Conservation (phyloP, 2,329 filamentous ascomycete species). For the Magnaporthales sp. region DNA sequence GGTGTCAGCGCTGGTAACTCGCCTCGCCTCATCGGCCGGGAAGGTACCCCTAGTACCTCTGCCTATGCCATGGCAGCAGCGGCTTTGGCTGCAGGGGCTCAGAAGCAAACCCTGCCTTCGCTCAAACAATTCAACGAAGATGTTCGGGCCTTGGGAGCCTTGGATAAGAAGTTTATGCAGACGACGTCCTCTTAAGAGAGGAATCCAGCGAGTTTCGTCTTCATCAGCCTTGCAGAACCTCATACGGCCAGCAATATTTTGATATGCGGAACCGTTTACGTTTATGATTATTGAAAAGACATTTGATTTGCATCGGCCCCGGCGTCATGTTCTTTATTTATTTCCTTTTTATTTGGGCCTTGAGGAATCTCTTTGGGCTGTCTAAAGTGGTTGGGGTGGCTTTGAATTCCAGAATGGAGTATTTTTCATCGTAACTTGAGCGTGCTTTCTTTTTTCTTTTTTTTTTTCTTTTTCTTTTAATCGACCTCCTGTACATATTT, state of each 20-base stretch:
- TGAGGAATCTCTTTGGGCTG: background rate
- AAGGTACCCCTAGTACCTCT: background rate
- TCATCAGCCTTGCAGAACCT: background rate
- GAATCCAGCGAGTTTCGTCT: background rate
- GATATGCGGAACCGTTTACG: background rate
- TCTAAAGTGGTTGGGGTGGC: background rate
- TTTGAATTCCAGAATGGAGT: background rate
- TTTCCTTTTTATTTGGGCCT: background rate
- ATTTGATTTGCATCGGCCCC: background rate
- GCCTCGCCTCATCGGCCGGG: background rate
- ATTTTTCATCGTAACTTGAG: background rate
- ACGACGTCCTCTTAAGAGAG: background rate
- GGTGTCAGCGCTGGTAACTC: background rate
- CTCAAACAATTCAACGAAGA: conserved; percentile 14
- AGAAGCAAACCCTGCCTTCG: conserved; percentile 5
- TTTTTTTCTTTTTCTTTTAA: background rate
- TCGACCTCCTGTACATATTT: background rate
- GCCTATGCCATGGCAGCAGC: background rate
- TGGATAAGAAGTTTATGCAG: conserved; percentile 6
- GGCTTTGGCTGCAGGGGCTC: background rate
- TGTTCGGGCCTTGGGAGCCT: conserved; percentile 15
- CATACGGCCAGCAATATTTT: background rate
- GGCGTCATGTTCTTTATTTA: background rate
- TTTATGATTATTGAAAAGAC: background rate
- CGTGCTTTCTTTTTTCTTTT: background rate